These are phyloP conservation scores for Saitozyma sp. DNA, from an alignment of 768 basidiomycete genomes.

Conservation along the genomic window DNA sequence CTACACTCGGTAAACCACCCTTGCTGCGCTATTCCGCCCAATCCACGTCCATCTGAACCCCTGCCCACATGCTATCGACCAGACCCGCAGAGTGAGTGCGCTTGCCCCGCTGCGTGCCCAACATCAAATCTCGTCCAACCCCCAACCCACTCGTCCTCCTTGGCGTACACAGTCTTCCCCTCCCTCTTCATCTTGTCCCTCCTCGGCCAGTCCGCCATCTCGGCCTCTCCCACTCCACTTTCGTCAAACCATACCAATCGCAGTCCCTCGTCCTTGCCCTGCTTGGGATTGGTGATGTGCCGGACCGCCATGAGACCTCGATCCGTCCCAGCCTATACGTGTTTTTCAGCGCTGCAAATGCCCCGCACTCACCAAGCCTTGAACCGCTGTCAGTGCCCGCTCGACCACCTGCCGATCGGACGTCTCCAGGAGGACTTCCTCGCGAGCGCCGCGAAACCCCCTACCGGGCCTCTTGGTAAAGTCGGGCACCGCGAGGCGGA, in stretches of 20 bases:
- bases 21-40: neutral
- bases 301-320: constrained; percentile 10
- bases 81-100: too few species aligned
- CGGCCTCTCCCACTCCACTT: constrained; percentile 1
- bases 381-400: neutral
- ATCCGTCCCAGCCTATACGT: neutral
- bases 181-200: constrained; percentile 1
- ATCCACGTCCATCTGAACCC: neutral
- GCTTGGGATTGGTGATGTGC: constrained; percentile 17
- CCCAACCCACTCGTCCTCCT: neutral
- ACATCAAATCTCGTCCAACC: too few species aligned
- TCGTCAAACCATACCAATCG: constrained; percentile 16
- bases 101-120: neutral
- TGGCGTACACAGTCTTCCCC: constrained; percentile 12
- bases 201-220: constrained; percentile 18
- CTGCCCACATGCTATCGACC: too few species aligned
- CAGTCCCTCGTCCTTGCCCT: constrained; percentile 17
- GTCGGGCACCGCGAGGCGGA: constrained; percentile 9
- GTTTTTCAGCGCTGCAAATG: neutral
- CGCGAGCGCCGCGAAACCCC: constrained; percentile 7
- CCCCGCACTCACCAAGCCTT: constrained; percentile 9
- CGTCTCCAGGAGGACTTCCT: constrained; percentile 12
- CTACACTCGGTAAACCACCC: neutral
- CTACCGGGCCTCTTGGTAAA: constrained; percentile 2
- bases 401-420: constrained; percentile 1